Base-by-base conservation (phyloP, 768 basidiomycete species). In the Dentipellis fragilis region DNA sequence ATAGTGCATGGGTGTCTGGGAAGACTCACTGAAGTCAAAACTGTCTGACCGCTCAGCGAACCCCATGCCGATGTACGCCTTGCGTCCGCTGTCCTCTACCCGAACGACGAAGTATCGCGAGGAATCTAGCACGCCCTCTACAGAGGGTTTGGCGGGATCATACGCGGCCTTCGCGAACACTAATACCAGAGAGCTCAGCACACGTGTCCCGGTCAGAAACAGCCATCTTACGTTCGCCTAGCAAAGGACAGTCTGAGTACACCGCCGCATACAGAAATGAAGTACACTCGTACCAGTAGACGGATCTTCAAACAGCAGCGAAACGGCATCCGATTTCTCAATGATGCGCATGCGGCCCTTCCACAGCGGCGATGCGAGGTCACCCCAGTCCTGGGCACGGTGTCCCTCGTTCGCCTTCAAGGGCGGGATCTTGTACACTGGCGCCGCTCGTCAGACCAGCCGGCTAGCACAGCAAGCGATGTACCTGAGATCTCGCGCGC, bases 101-200 rank as follows among this genome's bases (percentile, higher is more conserved):
- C 91, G 79, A 42, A 96, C 75, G 14, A 95, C 93, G 66, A 97
- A 97, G 67, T 97, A 97, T 49, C 93, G 83, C 10, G 93, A 94
- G 1, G 92, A 94, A 68, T 97, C 93, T 23, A 96, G 76, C 14
- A 94, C 93, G n/a, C 90, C 87, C 61, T 97, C 93, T n/a, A 97
- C 89, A 29, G 80, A 84, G 4, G 91, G 89, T 56, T 82, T 83
- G 46, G 79, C 71, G 14, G 84, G 76, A 64, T 89, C 85, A 65
- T 96, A 97, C 46, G 80, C 80, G 14, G 92, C 83, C 60, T 80
- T 84, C 45, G 94, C 94, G 73, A 97, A 97, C 54, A 89, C 90
- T 89, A 56, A 48, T 5, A 34, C 16, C 11, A 42, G 37, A 52
- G 2, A 3, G 11, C 35, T 62, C 48, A 65, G 51, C 14, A 42